Base-by-base conservation (phyloP, 2,329 filamentous ascomycete genomes). In the Aspergillus carbonarius region DNA sequence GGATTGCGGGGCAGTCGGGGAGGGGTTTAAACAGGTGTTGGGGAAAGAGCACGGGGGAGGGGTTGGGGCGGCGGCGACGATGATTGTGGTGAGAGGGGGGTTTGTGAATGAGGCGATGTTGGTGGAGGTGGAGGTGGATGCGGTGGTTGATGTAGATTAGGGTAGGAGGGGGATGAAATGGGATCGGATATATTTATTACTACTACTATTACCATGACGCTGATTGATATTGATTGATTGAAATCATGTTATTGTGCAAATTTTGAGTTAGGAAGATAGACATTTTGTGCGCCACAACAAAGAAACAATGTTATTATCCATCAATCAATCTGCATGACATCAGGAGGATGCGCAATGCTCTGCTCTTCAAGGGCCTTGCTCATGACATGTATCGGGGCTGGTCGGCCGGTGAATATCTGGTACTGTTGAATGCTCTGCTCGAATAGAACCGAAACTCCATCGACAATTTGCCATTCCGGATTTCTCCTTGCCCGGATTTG, bases 61-160 rank as follows among this genome's bases (percentile, higher is more conserved):
- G 30, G 57, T 72, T 15, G 70, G 71, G 40, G 66, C 72, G 3
- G 72, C 69, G 17, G 74, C 74, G 34, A 76, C 73, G 5, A 74
- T 76, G 72, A 64, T 77, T 55, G 72, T 77, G 18, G 73, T 75
- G 12, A 1, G 3, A 12, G 63, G 67, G 59, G 74, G 74, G 10
- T 77, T 77, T 60, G 68, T 76, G 12, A 68, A 76, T 60, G 61
- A 62, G 30, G 64, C 65, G 23, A 76, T 76, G 72, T 61, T 75
- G 48, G 74, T 76, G n/a, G 74, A 77, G 60, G 66, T 77, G 49
- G 74, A 76, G 54, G 71, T 76, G 32, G 74, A 77, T 70, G 74
- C 73, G 12, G 66, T 75, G 48, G 58, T 64, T 23, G 59, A 63
- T 32, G 30, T 5, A 5, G 23, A 3, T 23, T 3, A 5, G 23